A percentile compares a stretch with the other conserved stretches of the same genome.
phyloP scores from a whole-genome alignment of 352 stramenopile species.

The Pythium insidiosum region DNA sequence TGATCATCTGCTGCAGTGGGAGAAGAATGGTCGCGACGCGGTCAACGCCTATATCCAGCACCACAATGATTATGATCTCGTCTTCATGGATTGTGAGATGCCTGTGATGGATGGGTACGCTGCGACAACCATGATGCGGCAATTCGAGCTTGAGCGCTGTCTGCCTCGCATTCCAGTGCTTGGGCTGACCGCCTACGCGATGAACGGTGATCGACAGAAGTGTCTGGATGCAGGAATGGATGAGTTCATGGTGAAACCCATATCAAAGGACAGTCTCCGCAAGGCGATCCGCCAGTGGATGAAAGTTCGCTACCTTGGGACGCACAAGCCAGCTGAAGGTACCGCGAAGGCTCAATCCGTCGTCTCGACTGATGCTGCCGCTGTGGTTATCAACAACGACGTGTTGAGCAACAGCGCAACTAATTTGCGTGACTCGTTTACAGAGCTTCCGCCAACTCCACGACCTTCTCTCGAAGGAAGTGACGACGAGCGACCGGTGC shows the following conservation, averaged over 20 bases:
- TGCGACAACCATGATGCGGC: slow-evolving; percentile 57
- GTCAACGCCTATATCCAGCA: slow-evolving; percentile 68
- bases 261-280: slow-evolving; percentile 56
- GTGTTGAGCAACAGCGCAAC: too few relatives aligned
- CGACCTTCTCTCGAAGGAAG: slow-evolving; percentile 13
- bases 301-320: slow-evolving; percentile 40
- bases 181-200: slow-evolving; percentile 78
- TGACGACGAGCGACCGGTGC: slow-evolving; percentile 1
- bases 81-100: slow-evolving; percentile 86
- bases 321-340: slow-evolving; percentile 2
- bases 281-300: slow-evolving; percentile 78
- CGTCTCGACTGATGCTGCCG: too few relatives aligned
- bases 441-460: not conserved
- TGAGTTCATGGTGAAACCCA: slow-evolving; percentile 83
- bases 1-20: slow-evolving; percentile 77
- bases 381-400: too few relatives aligned
- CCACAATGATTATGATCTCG: slow-evolving; percentile 64
- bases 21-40: slow-evolving; percentile 71
- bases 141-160: slow-evolving; percentile 57
- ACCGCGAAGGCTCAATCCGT: too few relatives aligned
- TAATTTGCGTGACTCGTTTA: slow-evolving; percentile 8
- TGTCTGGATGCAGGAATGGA: slow-evolving; percentile 84
- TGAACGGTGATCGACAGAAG: slow-evolving; percentile 78
- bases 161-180: slow-evolving; percentile 72
- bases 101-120: slow-evolving; percentile 83